Evolutionary conservation across 805 yeast species (phyloP).

Genomic region (Candida sonorensis): DNA sequence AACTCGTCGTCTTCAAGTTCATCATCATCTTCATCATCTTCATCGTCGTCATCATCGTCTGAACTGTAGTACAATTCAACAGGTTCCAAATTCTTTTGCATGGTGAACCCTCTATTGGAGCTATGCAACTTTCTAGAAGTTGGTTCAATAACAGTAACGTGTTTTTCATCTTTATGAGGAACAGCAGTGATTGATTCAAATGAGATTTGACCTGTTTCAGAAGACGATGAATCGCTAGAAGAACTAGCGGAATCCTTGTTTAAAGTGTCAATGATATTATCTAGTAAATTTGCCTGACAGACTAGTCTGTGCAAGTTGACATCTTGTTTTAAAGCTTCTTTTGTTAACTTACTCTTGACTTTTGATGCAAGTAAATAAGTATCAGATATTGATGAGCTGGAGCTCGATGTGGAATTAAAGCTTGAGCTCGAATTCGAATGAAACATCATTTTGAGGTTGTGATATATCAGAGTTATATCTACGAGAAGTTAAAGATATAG

Average conservation of each 20-base stretch:
- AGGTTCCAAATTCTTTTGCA: not conserved
- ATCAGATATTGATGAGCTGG: slow-evolving; percentile 29
- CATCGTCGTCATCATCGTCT: slow-evolving; percentile 6
- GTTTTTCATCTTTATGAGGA: slow-evolving; percentile 6
- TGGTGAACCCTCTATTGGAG: too few species aligned
- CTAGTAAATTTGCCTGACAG: slow-evolving; percentile 66
- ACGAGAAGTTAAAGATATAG: too few species aligned
- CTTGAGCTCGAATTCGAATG: not conserved
- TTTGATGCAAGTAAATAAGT: slow-evolving; percentile 56
- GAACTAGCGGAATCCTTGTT: slow-evolving; percentile 24
- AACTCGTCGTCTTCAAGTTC: too few species aligned
- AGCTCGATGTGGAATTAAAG: not conserved
- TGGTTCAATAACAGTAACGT: slow-evolving; percentile 13
- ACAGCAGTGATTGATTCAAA: slow-evolving; percentile 13
- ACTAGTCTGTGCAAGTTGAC: slow-evolving; percentile 53
- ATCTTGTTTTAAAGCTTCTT: slow-evolving; percentile 53
- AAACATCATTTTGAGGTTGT: not conserved
- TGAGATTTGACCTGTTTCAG: slow-evolving; percentile 13
- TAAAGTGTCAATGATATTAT: slow-evolving; percentile 51
- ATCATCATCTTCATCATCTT: slow-evolving; percentile 7
- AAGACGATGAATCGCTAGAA: slow-evolving; percentile 19
- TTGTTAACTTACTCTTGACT: slow-evolving; percentile 57
- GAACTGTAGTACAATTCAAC: slow-evolving; percentile 3
- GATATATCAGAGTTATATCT: not conserved
- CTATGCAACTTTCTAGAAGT: too few species aligned